Percentiles rank a stretch among this genome's conserved stretches.
These are phyloP conservation scores for Castanea mollissima DNA, from an alignment of 306 rosid genomes.

Conservation along the genomic window DNA sequence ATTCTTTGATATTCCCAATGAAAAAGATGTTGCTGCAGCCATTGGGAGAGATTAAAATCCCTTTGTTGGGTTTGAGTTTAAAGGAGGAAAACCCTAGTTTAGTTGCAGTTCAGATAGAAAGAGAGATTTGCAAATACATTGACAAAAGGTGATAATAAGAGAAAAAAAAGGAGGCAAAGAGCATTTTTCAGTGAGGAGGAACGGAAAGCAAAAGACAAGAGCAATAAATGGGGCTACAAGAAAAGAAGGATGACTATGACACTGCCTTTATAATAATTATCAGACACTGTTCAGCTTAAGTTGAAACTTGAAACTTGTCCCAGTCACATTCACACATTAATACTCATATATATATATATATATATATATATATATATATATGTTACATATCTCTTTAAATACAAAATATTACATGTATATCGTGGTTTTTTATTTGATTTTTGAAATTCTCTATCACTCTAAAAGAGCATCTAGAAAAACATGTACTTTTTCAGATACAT, in stretches of 20 bases:
- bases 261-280: constrained; percentile 31
- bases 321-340: neutral
- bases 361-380: neutral
- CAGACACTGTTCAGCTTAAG: constrained; percentile 24
- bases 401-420: neutral
- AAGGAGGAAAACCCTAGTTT: constrained; percentile 60
- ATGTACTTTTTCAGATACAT: neutral
- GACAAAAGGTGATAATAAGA: constrained; percentile 36
- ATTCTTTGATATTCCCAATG: constrained; percentile 27
- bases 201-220: constrained; percentile 32
- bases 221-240: constrained; percentile 24
- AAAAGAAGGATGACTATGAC: constrained; percentile 24
- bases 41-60: constrained; percentile 25
- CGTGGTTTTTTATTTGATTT: neutral
- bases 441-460: neutral
- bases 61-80: constrained; percentile 45
- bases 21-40: constrained; percentile 35
- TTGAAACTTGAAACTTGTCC: neutral
- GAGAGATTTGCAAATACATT: constrained; percentile 48
- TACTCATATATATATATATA: neutral
- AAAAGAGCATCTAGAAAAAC: neutral
- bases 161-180: constrained; percentile 66
- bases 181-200: constrained; percentile 42
- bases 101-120: constrained; percentile 32
- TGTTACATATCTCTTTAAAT: neutral